Evolutionary conservation across 768 basidiomycete species (phyloP), one percentile per base, ranked within the genome.

Genomic region (Punctularia strigosozonata): DNA sequence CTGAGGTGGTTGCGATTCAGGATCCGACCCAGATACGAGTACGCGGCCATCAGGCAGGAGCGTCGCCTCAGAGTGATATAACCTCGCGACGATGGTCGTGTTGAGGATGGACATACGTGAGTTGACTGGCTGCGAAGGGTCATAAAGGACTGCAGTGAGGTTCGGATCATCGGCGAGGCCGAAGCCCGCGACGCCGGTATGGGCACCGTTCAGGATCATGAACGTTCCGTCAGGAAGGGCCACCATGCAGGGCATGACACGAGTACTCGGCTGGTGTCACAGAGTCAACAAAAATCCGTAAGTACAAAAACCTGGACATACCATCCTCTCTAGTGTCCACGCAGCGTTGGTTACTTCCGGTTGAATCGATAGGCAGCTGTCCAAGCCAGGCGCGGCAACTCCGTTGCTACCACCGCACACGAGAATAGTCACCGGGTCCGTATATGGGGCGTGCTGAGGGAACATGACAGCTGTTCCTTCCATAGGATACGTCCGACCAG

Each of bases 241-340:
- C 36, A 70, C 77, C 58, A 83, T 76, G 61, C 79, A 81, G 1
- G 80, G 61, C 78, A 88, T 79, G 14, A 87, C 85, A 41, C 85
- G 75, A 43, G 64, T 65, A 0, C 75, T 79, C 4, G 79, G 80
- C 80, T 81, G 41, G 1, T 31, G 35, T 0, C 8, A 28, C 20
- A 31, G 23, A 24, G 30, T 25, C 6, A 31, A 23, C 6, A 19
- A 31, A 6, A 34, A 18, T 31, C 20, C 2, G 13, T 24, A 4
- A n/a, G 22, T 2, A 39, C 10, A 10, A 19, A 6, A 33, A 31
- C 38, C 18, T 21, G 6, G 14, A 56, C 75, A 34, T 30, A 83
- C 84, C 85, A 87, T 87, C 36, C 85, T 73, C 53, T 88, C 85
- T 6, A 87, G 25, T 0, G 65, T 65, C 85, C 85, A 88, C 1